Base-by-base conservation (phyloP, 1,284 basidiomycete species). In the Ustilago trichophora region DNA sequence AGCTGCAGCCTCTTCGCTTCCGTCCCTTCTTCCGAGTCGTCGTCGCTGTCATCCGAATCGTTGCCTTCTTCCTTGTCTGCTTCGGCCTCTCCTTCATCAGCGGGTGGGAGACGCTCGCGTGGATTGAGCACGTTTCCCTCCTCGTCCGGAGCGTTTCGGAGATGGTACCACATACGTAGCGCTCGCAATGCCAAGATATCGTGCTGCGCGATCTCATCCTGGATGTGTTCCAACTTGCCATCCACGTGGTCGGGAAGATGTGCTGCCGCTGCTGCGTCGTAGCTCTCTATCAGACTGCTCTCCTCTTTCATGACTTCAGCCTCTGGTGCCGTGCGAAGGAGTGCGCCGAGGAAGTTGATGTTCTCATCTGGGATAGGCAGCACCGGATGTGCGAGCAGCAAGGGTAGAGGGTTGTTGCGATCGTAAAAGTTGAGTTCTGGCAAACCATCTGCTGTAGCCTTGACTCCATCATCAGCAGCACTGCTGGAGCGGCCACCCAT, bases 241-340 rank as follows among this genome's bases (percentile, higher is more conserved):
- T 50, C 37, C 9, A 63, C 24, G n/a, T 47, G 47, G 2, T 31
- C 42, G 7, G 18, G 41, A 31, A 34, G 15, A 15, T 46, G 42
- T 9, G 19, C 24, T 10, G 31, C 26, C 13, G 35, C 15, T 6
- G 49, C 21, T 27, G 56, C 56, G 22, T 73, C 59, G 47, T 73
- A 76, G 52, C 48, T 56, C 12, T 50, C 47, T 11, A 76, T 41
- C 22, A 71, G 31, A 12, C 42, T 46, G 24, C 43, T 37, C 32
- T 76, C 74, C n/a, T 60, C 49, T 15, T 55, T 50, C 16, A 52
- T 21, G 27, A 69, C 63, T 9, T 73, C 69, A 15, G 65, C 46
- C 29, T 76, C 74, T 4, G 74, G 74, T 10, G 72, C 72, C 7
- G 74, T 76, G 15, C 74, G 66, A 35, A 76, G 66, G 29, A 76